phyloP scores from a whole-genome alignment of 257 asterid species.

The Echites panduratus region DNA sequence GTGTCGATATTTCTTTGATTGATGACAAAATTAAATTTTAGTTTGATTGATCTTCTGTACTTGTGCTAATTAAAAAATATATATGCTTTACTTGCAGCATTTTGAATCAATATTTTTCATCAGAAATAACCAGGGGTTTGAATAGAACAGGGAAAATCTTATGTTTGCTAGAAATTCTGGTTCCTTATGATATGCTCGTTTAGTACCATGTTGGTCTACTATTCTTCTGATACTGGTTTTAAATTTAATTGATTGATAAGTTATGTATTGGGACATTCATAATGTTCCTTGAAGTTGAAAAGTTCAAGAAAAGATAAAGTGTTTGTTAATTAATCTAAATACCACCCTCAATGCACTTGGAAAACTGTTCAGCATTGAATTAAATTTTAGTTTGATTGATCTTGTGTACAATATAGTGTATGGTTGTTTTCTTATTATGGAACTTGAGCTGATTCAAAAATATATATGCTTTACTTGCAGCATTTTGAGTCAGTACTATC shows the following conservation, averaged over 20 bases:
- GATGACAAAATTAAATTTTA: neutral
- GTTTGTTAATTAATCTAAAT: neutral
- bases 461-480: too few species aligned
- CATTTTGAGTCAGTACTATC: too few species aligned
- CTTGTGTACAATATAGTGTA: too few species aligned
- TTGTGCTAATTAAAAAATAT: too few species aligned
- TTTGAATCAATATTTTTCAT: slow-evolving; percentile 64
- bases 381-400: too few species aligned
- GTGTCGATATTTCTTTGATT: too few species aligned
- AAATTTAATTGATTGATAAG: neutral
- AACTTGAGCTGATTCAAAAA: too few species aligned
- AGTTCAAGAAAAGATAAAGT: too few species aligned
- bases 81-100: too few species aligned
- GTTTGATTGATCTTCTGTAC: neutral
- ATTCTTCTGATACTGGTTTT: neutral
- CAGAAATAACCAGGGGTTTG: slow-evolving; percentile 60
- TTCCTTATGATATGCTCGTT: neutral
- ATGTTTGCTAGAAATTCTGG: neutral
- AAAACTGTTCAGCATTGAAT: too few species aligned
- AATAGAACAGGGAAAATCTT: slow-evolving; percentile 56
- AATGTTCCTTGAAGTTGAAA: too few species aligned
- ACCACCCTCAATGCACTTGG: neutral
- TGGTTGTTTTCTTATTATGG: too few species aligned
- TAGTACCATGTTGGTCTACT: neutral
- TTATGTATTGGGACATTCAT: neutral